Conservation (phyloP, 1,284 basidiomycete genomes). For the Cerioporus squamosus region DNA sequence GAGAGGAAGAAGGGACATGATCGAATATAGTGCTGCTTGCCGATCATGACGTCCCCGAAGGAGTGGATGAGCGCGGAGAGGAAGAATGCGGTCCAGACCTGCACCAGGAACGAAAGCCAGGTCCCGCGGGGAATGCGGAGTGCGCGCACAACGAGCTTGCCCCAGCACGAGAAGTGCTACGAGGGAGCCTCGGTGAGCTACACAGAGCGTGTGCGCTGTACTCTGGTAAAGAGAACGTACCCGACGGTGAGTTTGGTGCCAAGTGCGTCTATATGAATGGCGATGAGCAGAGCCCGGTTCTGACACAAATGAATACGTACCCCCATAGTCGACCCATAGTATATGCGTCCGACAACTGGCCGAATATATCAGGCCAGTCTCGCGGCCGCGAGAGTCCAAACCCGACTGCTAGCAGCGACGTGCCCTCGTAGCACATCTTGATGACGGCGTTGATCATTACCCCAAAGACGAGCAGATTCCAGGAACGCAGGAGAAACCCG, state of each 20-base stretch:
- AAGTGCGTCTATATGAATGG: neutral
- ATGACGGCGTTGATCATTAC: slow-evolving; percentile 19
- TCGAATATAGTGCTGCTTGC: neutral
- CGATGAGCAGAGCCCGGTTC: neutral
- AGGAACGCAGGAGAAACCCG: slow-evolving; percentile 10
- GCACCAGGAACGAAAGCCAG: slow-evolving; percentile 14
- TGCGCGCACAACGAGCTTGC: slow-evolving; percentile 3
- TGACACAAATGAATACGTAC: slow-evolving; percentile 18
- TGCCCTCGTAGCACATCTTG: slow-evolving; percentile 27
- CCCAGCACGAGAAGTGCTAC: slow-evolving; percentile 14
- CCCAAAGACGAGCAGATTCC: slow-evolving; percentile 8
- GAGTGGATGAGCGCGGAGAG: slow-evolving; percentile 15
- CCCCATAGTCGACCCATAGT: slow-evolving; percentile 42
- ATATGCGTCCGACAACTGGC: slow-evolving; percentile 37
- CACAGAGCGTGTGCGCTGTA: too few species aligned
- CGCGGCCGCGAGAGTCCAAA: slow-evolving; percentile 28
- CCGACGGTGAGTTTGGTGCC: neutral
- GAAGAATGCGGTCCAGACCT: slow-evolving; percentile 17
- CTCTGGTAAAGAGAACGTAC: neutral
- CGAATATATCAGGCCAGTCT: slow-evolving; percentile 41
- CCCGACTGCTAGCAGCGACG: slow-evolving; percentile 28
- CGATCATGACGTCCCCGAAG: slow-evolving; percentile 18
- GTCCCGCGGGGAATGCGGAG: slow-evolving; percentile 12
- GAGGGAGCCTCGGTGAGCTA: neutral
- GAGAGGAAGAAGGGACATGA: slow-evolving; percentile 13